These are phyloP conservation scores for Neonectria sp. DNA, from an alignment of 2,329 filamentous ascomycete genomes.

Conservation along the genomic window DNA sequence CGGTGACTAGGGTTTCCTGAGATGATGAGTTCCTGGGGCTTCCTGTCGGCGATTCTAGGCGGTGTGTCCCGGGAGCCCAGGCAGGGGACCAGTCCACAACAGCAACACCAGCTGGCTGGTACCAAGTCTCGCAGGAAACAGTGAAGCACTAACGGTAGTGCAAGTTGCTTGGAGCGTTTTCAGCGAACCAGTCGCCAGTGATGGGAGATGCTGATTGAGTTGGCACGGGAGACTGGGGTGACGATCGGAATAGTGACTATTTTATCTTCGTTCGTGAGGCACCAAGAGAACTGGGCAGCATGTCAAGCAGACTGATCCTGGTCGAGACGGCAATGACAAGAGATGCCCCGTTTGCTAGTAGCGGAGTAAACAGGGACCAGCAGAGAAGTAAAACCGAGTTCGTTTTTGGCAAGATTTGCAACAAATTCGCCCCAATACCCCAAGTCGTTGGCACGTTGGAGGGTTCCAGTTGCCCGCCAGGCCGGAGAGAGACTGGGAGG, in stretches of 20 bases:
- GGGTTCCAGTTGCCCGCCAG: conserved; percentile 38
- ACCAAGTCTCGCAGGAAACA: conserved; percentile 41
- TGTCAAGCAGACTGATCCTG: conserved; percentile 47
- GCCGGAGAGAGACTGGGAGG: conserved; percentile 26
- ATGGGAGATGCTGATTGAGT: conserved; percentile 43
- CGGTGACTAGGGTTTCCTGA: conserved; percentile 49
- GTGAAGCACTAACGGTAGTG: conserved; percentile 49
- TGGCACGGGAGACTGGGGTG: conserved; percentile 38
- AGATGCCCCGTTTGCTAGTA: conserved; percentile 48
- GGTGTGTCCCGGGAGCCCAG: conserved; percentile 48
- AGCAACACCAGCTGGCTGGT: conserved; percentile 44
- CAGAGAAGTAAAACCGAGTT: conserved; percentile 45
- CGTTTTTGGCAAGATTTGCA: conserved; percentile 50
- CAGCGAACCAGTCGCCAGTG: conserved; percentile 47
- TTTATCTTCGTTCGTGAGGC: conserved; percentile 51
- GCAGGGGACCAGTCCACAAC: conserved; percentile 47
- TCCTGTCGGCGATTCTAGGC: conserved; percentile 47
- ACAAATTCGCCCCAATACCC: conserved; percentile 45
- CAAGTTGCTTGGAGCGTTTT: conserved; percentile 41
- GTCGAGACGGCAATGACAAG: conserved; percentile 43
- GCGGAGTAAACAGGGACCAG: conserved; percentile 49
- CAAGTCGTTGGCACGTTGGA: conserved; percentile 38
- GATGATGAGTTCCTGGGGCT: conserved; percentile 47
- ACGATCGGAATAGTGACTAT: conserved; percentile 46
- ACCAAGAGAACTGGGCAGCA: conserved; percentile 47